phyloP scores from a whole-genome alignment of 305 asterid species.

The Solanum hybrid region DNA sequence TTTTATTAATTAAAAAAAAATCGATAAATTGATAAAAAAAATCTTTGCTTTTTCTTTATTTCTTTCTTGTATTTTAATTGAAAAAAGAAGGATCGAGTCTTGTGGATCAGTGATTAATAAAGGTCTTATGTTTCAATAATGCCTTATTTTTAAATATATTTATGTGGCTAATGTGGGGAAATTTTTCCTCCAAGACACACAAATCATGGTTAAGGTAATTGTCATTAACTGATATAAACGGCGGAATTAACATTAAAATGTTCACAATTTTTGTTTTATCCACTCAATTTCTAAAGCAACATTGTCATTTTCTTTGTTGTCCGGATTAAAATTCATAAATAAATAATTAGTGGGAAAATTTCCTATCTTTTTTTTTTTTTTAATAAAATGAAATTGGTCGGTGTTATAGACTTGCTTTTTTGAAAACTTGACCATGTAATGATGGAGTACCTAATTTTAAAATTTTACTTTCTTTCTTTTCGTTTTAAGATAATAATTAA shows the following conservation, averaged over 20 bases:
- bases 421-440: slow-evolving; percentile 5
- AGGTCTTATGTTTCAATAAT: background rate
- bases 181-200: background rate
- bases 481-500: background rate
- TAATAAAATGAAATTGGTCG: background rate
- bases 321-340: background rate
- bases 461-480: background rate
- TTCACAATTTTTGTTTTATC: background rate
- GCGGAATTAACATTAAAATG: background rate
- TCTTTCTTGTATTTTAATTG: background rate
- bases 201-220: background rate
- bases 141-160: background rate
- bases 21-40: background rate
- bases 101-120: background rate
- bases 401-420: background rate
- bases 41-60: background rate
- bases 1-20: background rate
- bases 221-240: background rate
- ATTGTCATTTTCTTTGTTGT: background rate
- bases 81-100: background rate
- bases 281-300: background rate
- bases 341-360: background rate
- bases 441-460: background rate
- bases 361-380: background rate
- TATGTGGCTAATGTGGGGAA: background rate